Evolutionary conservation across 2,329 filamentous ascomycete species (phyloP).

Genomic region (Calonectria multiphialidica): DNA sequence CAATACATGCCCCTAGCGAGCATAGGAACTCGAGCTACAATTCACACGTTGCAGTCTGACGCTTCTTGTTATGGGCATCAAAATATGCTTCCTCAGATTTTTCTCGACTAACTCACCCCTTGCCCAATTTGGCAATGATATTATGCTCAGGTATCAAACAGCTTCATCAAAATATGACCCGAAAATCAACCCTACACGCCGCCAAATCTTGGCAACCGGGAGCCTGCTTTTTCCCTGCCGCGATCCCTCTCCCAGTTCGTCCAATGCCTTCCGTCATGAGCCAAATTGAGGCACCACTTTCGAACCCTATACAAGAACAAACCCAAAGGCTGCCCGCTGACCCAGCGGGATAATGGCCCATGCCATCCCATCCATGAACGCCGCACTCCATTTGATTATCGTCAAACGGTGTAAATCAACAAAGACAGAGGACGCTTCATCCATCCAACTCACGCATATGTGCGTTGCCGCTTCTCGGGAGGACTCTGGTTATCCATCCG

Average conservation of each 20-base stretch:
- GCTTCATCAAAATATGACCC: conserved; percentile 34
- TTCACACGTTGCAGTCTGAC: background rate
- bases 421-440: conserved; percentile 20
- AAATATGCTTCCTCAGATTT: conserved; percentile 5
- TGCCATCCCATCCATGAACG: conserved; percentile 35
- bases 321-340: conserved; percentile 15
- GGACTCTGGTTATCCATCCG: conserved; percentile 57
- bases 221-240: conserved; percentile 21
- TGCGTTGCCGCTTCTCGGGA: conserved; percentile 65
- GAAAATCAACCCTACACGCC: conserved; percentile 33
- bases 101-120: background rate
- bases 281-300: conserved; percentile 26
- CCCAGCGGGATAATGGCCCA: conserved; percentile 21
- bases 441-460: conserved; percentile 35
- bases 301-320: conserved; percentile 33
- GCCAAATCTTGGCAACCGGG: conserved; percentile 18
- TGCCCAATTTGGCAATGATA: conserved; percentile 34
- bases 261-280: conserved; percentile 29
- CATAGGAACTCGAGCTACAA: background rate
- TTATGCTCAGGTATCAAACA: conserved; percentile 45
- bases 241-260: conserved; percentile 25
- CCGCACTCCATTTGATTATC: conserved; percentile 40
- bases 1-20: background rate
- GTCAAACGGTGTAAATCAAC: conserved; percentile 29
- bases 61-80: background rate